Evolutionary conservation across 2,329 filamentous ascomycete genomes (phyloP).

Genomic region (Ceratocystis cubensis): DNA sequence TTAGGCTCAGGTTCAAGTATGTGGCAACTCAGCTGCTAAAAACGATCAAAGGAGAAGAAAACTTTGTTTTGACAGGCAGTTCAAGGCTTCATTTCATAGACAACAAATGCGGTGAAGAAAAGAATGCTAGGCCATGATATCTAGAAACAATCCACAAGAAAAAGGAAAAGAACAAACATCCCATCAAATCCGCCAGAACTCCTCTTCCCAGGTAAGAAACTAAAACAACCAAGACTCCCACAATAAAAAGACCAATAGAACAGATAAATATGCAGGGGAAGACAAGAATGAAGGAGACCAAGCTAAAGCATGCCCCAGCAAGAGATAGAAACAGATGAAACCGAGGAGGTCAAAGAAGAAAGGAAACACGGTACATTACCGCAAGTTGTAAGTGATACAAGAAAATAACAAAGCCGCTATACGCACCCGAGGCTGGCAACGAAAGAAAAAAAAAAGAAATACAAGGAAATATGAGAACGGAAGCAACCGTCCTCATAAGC

Average conservation of each 20-base stretch:
- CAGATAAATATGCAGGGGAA: not conserved
- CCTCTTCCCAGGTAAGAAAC: not conserved
- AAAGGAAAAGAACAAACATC: not conserved
- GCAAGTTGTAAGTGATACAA: not conserved
- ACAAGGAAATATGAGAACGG: too few species aligned
- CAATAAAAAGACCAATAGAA: not conserved
- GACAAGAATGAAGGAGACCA: not conserved
- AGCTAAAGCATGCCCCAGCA: not conserved
- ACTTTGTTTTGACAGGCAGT: not conserved
- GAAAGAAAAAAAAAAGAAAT: not conserved
- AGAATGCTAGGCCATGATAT: not conserved
- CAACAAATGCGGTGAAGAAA: not conserved
- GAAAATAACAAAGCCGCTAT: not conserved
- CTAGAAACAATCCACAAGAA: not conserved
- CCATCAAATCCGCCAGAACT: not conserved
- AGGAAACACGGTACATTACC: not conserved
- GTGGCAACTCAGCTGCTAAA: too few species aligned
- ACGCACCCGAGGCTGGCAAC: not conserved
- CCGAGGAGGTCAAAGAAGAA: not conserved
- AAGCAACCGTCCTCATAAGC: not conserved
- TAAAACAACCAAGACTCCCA: not conserved
- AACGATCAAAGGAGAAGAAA: not conserved
- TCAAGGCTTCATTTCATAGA: not conserved
- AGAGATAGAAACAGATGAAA: not conserved
- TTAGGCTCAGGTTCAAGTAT: too few species aligned